Conservation (phyloP, 2,329 filamentous ascomycete genomes). For the Neonectria coccinea region DNA sequence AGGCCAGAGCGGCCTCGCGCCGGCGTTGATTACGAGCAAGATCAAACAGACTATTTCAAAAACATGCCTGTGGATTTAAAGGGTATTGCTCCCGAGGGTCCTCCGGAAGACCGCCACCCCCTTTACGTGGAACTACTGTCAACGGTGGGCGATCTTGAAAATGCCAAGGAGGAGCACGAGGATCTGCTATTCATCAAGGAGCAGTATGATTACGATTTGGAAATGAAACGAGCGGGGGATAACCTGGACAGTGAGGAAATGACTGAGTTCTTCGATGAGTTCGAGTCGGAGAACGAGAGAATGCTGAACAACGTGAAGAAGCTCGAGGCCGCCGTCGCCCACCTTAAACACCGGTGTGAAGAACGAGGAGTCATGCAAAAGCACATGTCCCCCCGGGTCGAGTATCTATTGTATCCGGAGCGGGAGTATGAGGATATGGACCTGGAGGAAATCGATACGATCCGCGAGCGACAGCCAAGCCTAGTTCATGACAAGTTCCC, state of each 20-base stretch:
- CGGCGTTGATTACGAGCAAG: slow-evolving; percentile 24
- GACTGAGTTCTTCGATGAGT: slow-evolving; percentile 58
- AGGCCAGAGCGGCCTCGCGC: slow-evolving; percentile 23
- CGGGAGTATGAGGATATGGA: slow-evolving; percentile 56
- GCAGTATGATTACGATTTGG: slow-evolving; percentile 53
- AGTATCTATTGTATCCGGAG: slow-evolving; percentile 54
- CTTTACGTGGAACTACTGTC: slow-evolving; percentile 59
- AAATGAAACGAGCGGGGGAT: slow-evolving; percentile 47
- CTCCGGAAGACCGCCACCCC: slow-evolving; percentile 59
- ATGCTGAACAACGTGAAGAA: slow-evolving; percentile 50
- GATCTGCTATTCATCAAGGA: slow-evolving; percentile 57
- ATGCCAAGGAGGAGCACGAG: slow-evolving; percentile 60
- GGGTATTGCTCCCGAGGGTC: slow-evolving; percentile 51
- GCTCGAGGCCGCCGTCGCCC: slow-evolving; percentile 49
- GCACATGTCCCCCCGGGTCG: slow-evolving; percentile 54
- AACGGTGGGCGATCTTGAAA: slow-evolving; percentile 58
- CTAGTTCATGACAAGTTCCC: slow-evolving; percentile 58
- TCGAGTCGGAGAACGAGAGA: slow-evolving; percentile 48
- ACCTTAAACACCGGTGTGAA: slow-evolving; percentile 56
- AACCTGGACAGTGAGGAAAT: slow-evolving; percentile 53
- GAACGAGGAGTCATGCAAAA: slow-evolving; percentile 57
- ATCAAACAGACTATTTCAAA: slow-evolving; percentile 22
- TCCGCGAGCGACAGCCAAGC: slow-evolving; percentile 39
- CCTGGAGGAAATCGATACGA: slow-evolving; percentile 49
- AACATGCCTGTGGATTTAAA: slow-evolving; percentile 50